Evolutionary conservation across 495 filamentous ascomycete species (phyloP).

Genomic region (Xylaria palmicola): DNA sequence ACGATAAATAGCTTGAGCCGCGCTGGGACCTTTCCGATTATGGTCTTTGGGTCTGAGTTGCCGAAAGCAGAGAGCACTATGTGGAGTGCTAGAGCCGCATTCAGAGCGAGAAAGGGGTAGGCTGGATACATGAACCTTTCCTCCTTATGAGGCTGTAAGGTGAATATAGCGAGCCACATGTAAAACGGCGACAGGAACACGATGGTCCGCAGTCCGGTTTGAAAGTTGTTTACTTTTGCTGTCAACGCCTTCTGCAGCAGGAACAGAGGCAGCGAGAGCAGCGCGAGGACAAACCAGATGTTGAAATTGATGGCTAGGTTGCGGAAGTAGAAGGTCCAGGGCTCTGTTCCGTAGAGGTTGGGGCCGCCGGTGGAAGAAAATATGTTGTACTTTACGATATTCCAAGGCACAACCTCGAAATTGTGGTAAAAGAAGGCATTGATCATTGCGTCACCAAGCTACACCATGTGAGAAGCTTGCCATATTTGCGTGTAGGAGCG

Average conservation of each 20-base stretch:
- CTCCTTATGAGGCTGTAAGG: conserved; percentile 92
- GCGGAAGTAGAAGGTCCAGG: conserved; percentile 93
- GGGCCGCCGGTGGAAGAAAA: conserved; percentile 80
- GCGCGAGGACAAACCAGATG: conserved; percentile 81
- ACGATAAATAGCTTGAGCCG: conserved; percentile 65
- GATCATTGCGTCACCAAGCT: conserved; percentile 53
- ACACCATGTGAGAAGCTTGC: conserved; percentile 19
- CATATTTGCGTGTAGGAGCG: not conserved
- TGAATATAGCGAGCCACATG: conserved; percentile 91
- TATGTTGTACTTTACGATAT: conserved; percentile 95
- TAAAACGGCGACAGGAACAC: conserved; percentile 84
- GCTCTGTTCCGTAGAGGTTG: conserved; percentile 92
- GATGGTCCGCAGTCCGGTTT: conserved; percentile 63
- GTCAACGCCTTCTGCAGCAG: conserved; percentile 47
- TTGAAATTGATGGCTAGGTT: conserved; percentile 96
- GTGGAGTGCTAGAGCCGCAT: conserved; percentile 84
- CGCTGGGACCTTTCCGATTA: conserved; percentile 68
- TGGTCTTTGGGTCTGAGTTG: conserved; percentile 59
- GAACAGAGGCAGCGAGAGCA: conserved; percentile 66
- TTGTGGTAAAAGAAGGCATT: conserved; percentile 83
- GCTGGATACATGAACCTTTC: conserved; percentile 98
- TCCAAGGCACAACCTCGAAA: conserved; percentile 75
- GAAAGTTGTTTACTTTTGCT: conserved; percentile 41
- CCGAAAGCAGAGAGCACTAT: conserved; percentile 71
- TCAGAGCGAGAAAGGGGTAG: conserved; percentile 90